Evolutionary conservation across 495 filamentous ascomycete genomes (phyloP).

Genomic region (Glarea lozoyensis): DNA sequence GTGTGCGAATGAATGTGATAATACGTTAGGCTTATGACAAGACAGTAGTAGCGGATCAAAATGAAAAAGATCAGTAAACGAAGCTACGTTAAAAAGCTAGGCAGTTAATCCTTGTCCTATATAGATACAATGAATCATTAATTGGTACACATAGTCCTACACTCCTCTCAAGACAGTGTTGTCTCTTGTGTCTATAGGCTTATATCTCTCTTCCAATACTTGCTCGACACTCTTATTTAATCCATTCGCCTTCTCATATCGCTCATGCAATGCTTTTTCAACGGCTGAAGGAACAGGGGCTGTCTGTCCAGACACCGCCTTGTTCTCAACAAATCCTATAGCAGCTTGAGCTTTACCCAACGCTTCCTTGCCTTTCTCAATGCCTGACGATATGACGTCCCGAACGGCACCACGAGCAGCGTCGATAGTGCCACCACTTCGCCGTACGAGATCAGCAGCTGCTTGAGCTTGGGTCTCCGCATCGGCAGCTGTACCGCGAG

Average conservation of each 20-base stretch:
- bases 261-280: slow-evolving; percentile 36
- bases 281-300: slow-evolving; percentile 24
- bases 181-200: slow-evolving; percentile 31
- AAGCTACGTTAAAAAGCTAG: background rate
- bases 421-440: slow-evolving; percentile 16
- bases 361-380: slow-evolving; percentile 25
- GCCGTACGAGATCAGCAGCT: slow-evolving; percentile 6
- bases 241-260: slow-evolving; percentile 30
- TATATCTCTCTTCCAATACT: slow-evolving; percentile 37
- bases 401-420: slow-evolving; percentile 24
- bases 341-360: slow-evolving; percentile 23
- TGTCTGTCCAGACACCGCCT: slow-evolving; percentile 19
- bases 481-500: slow-evolving; percentile 1
- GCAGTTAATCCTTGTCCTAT: background rate
- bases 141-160: slow-evolving; percentile 15
- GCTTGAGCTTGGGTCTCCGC: slow-evolving; percentile 7
- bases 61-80: background rate
- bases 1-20: too few relatives aligned
- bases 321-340: slow-evolving; percentile 20
- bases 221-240: slow-evolving; percentile 33
- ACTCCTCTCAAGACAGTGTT: slow-evolving; percentile 26
- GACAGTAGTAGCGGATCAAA: too few relatives aligned
- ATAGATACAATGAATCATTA: background rate
- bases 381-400: slow-evolving; percentile 23
- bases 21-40: too few relatives aligned